Evolutionary conservation across 2,329 filamentous ascomycete genomes (phyloP).

Genomic region (Didymella pomorum): DNA sequence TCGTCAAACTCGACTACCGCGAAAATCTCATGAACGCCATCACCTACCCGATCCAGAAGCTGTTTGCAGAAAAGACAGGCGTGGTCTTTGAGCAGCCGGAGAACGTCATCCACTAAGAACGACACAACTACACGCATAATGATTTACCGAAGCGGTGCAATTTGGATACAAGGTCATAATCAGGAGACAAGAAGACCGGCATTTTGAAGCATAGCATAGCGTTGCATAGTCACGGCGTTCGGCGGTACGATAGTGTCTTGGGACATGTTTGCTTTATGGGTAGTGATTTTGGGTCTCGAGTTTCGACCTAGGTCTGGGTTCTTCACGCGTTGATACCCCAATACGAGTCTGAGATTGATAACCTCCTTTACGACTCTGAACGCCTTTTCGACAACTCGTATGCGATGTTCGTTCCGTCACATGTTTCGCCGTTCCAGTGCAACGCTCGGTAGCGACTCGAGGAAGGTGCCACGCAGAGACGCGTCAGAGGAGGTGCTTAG

Average conservation of each 20-base stretch:
- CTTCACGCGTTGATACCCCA: slow-evolving; percentile 36
- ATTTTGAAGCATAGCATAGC: slow-evolving; percentile 7
- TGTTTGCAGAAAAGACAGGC: slow-evolving; percentile 44
- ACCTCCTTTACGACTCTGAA: background rate
- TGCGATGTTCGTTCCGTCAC: background rate
- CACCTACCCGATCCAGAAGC: slow-evolving; percentile 45
- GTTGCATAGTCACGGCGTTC: slow-evolving; percentile 39
- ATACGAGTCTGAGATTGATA: slow-evolving; percentile 24
- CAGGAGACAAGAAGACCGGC: slow-evolving; percentile 34
- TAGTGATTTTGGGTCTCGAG: slow-evolving; percentile 4
- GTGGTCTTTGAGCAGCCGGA: slow-evolving; percentile 40
- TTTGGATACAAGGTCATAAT: slow-evolving; percentile 42
- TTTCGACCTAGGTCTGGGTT: slow-evolving; percentile 28
- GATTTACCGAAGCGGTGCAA: slow-evolving; percentile 30
- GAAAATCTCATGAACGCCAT: slow-evolving; percentile 51
- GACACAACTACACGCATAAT: slow-evolving; percentile 49
- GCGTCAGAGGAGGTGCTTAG: background rate
- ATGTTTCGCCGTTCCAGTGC: slow-evolving; percentile 2
- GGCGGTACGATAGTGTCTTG: slow-evolving; percentile 12
- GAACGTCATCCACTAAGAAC: slow-evolving; percentile 37
- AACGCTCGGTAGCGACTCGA: background rate
- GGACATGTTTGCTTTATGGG: slow-evolving; percentile 8
- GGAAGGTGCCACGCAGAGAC: background rate
- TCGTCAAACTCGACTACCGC: slow-evolving; percentile 45
- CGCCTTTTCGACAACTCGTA: background rate